Conservation (phyloP, 495 filamentous ascomycete species). For the Xylaria sp. region DNA sequence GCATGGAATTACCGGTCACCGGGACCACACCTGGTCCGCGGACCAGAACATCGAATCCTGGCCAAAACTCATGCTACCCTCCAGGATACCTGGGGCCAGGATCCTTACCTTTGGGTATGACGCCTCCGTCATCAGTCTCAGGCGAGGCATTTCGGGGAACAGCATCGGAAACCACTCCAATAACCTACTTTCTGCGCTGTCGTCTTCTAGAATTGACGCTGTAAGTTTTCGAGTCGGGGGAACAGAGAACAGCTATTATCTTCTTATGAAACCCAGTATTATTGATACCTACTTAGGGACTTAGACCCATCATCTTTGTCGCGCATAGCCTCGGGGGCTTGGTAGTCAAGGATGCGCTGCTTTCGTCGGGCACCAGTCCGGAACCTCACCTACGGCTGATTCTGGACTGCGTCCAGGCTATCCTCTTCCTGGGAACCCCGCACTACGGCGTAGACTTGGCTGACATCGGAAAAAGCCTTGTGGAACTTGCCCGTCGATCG, state of each 20-base stretch:
- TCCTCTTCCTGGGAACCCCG: background rate
- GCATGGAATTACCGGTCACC: background rate
- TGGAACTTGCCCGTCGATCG: background rate
- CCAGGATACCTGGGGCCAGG: background rate
- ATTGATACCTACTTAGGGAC: background rate
- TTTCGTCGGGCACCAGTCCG: background rate
- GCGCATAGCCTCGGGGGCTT: background rate
- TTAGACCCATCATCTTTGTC: background rate
- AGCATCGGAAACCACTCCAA: background rate
- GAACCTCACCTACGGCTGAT: background rate
- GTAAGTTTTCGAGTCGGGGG: constrained; percentile 4
- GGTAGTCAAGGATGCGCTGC: constrained; percentile 4
- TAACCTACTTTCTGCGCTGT: background rate
- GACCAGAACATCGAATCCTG: background rate
- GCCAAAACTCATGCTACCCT: constrained; percentile 9
- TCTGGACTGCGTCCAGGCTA: background rate
- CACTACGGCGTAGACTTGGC: constrained; percentile 1
- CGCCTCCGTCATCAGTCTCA: background rate
- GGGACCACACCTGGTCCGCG: constrained; percentile 3
- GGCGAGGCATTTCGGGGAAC: background rate
- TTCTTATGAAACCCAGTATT: background rate
- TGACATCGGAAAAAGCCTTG: background rate
- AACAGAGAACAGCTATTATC: background rate
- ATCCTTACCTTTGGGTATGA: constrained; percentile 9
- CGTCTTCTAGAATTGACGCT: background rate